These are phyloP conservation scores for Saccharomycopsis sp. DNA, from an alignment of 805 yeast genomes.

Conservation along the genomic window DNA sequence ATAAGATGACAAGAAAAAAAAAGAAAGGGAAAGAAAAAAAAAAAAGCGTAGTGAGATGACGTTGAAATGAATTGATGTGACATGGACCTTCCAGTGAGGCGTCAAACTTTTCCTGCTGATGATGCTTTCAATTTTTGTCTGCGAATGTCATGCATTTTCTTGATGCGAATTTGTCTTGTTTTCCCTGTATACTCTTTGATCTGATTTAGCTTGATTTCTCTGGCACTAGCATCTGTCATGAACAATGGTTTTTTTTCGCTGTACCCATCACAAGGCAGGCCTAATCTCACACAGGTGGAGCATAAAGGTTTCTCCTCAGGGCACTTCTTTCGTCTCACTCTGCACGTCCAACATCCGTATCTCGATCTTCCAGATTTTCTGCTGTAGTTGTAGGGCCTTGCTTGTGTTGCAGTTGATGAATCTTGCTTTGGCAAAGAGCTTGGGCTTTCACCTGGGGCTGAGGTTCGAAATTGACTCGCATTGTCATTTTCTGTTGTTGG, in stretches of 20 bases:
- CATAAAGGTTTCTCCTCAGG: constrained; percentile 58
- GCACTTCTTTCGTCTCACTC: constrained; percentile 65
- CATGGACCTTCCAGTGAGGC: too few relatives aligned
- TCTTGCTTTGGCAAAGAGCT: too few relatives aligned
- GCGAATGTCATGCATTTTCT: constrained; percentile 21
- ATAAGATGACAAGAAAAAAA: too few relatives aligned
- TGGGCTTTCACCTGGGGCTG: too few relatives aligned
- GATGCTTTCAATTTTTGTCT: not conserved
- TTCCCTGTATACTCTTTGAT: constrained; percentile 39
- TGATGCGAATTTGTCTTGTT: constrained; percentile 32
- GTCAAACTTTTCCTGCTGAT: not conserved
- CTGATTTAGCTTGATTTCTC: constrained; percentile 37
- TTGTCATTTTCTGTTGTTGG: too few relatives aligned
- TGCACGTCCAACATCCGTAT: constrained; percentile 73
- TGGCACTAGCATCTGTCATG: constrained; percentile 38
- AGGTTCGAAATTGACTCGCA: too few relatives aligned
- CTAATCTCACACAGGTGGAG: constrained; percentile 46
- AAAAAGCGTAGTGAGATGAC: too few relatives aligned
- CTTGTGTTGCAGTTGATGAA: too few relatives aligned
- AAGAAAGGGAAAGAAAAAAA: not conserved
- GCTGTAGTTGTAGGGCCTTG: constrained; percentile 11
- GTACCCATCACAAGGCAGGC: constrained; percentile 52
- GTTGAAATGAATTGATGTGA: too few relatives aligned
- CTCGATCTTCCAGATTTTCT: constrained; percentile 34
- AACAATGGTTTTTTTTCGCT: constrained; percentile 42